Conservation (phyloP, 2,329 filamentous ascomycete species). For the Exophiala bonariae region DNA sequence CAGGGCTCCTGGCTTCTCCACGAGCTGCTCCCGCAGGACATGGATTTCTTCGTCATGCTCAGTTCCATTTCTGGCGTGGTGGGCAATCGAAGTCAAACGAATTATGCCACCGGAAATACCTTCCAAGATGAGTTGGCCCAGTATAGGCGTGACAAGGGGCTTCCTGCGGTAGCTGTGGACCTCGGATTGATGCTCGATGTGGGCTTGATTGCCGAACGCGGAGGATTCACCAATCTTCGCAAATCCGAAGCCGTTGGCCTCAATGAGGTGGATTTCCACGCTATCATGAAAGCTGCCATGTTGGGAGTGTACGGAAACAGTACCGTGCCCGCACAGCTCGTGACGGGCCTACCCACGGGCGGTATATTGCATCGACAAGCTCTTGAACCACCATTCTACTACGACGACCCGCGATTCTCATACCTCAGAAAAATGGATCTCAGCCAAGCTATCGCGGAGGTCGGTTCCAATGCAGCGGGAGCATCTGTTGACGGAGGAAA, state of each 20-base stretch:
- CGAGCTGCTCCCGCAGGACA: conserved; percentile 5
- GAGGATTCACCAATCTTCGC: background rate
- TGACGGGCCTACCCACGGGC: conserved; percentile 1
- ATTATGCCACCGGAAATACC: conserved; percentile 39
- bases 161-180: conserved; percentile 31
- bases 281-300: conserved; percentile 6
- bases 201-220: conserved; percentile 29
- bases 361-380: background rate
- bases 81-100: conserved; percentile 47
- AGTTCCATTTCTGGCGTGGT: conserved; percentile 42
- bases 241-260: background rate
- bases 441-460: background rate
- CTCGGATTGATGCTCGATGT: conserved; percentile 33
- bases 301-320: background rate
- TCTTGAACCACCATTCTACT: background rate
- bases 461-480: background rate
- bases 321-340: conserved; percentile 4
- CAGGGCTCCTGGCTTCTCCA: conserved; percentile 40
- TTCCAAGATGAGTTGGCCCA: conserved; percentile 37
- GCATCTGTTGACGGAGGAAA: conserved; percentile 12
- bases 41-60: conserved; percentile 44
- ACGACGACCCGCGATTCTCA: background rate
- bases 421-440: background rate
- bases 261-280: conserved; percentile 12
- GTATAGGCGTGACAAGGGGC: conserved; percentile 30